Conservation (phyloP, 768 basidiomycete species). For the Baorangia bicolor region DNA sequence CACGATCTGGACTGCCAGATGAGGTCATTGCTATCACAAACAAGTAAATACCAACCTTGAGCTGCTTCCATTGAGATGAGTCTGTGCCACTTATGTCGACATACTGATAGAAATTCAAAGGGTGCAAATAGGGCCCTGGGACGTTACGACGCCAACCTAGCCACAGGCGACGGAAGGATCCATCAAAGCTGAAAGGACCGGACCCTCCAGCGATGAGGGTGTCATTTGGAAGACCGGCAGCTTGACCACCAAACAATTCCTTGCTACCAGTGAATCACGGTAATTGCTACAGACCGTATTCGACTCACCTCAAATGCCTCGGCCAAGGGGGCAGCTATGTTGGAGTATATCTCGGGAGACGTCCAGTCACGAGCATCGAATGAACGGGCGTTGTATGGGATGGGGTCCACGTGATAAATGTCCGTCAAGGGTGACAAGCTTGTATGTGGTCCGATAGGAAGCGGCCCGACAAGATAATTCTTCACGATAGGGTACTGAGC, state of each 20-base stretch:
- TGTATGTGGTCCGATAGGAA: constrained; percentile 45
- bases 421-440: constrained; percentile 43
- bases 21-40: background rate
- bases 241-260: constrained; percentile 51
- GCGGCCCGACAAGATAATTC: constrained; percentile 59
- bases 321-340: constrained; percentile 36
- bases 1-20: constrained; percentile 39
- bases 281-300: background rate
- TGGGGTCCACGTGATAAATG: constrained; percentile 50
- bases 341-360: constrained; percentile 28
- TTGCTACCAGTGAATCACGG: constrained; percentile 14
- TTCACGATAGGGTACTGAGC: constrained; percentile 40
- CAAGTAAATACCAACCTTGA: constrained; percentile 39
- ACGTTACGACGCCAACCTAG: constrained; percentile 47
- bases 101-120: constrained; percentile 56
- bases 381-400: constrained; percentile 55
- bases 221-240: constrained; percentile 44
- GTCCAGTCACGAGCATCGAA: constrained; percentile 29
- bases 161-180: constrained; percentile 57
- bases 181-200: constrained; percentile 61
- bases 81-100: constrained; percentile 57
- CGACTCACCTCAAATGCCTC: constrained; percentile 42
- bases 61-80: constrained; percentile 46
- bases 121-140: constrained; percentile 53
- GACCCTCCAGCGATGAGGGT: constrained; percentile 46